These are phyloP conservation scores for Camellia japonica DNA, from an alignment of 148 eudicot genomes.

Conservation along the genomic window DNA sequence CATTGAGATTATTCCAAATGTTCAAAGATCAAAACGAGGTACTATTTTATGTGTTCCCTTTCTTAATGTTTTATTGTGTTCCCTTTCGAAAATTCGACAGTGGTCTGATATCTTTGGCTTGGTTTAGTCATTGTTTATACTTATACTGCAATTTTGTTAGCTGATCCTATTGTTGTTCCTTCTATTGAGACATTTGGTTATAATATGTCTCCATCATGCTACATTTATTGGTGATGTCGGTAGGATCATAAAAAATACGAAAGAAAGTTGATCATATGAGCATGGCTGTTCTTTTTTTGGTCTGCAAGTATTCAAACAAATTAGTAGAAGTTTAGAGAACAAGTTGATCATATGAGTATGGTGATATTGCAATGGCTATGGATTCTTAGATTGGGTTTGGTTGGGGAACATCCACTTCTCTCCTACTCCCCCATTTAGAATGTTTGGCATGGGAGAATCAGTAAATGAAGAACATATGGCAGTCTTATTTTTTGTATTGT, in stretches of 20 bases:
- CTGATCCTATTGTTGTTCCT: neutral
- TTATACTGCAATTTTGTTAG: neutral
- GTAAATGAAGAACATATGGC: neutral
- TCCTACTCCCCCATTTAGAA: neutral
- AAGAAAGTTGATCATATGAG: neutral
- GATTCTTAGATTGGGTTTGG: slow-evolving; percentile 5
- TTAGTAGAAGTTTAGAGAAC: neutral
- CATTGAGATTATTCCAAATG: slow-evolving; percentile 87
- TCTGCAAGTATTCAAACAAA: neutral
- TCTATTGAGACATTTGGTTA: neutral
- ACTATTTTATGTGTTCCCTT: slow-evolving; percentile 6
- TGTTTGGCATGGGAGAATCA: neutral
- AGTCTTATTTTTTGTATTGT: neutral
- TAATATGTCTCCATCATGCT: neutral
- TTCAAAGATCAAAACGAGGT: slow-evolving; percentile 85
- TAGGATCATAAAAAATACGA: neutral
- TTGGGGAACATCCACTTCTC: no score
- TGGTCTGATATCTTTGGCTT: neutral
- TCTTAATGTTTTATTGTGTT: neutral
- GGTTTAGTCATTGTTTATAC: neutral
- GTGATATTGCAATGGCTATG: neutral
- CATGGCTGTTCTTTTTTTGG: neutral
- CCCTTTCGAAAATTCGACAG: neutral
- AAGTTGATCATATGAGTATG: neutral
- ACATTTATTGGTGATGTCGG: neutral